Conservation (phyloP, 768 basidiomycete species). For the Butyriboletus loyo region DNA sequence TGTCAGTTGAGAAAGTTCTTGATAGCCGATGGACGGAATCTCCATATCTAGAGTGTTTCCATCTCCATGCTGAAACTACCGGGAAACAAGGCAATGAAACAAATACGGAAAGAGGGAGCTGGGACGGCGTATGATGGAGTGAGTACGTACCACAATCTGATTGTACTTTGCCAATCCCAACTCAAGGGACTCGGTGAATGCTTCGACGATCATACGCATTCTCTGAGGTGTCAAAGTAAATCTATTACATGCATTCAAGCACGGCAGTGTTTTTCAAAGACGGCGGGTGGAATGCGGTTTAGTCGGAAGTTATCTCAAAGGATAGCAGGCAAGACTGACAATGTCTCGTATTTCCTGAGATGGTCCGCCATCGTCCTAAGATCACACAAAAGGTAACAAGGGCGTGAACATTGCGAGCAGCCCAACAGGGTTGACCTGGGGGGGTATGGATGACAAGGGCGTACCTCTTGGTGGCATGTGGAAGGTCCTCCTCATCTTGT, state of each 20-base stretch:
- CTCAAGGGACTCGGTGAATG: conserved; percentile 91
- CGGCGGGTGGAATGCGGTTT: not conserved
- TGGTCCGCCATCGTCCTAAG: conserved; percentile 90
- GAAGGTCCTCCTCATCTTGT: conserved; percentile 82
- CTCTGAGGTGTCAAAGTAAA: conserved; percentile 86
- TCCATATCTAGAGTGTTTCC: not conserved
- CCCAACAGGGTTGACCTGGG: not conserved
- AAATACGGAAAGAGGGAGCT: not conserved
- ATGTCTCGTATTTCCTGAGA: conserved; percentile 82
- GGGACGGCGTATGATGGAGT: not conserved
- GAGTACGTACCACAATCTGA: conserved; percentile 81
- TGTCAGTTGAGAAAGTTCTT: not conserved
- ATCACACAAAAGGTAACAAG: not conserved
- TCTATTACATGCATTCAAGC: conserved; percentile 34
- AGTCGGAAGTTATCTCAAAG: not conserved
- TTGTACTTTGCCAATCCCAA: conserved; percentile 76
- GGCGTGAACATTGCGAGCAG: conserved; percentile 1
- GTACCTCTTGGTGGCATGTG: conserved; percentile 92
- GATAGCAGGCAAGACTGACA: conserved; percentile 49
- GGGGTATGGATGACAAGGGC: conserved; percentile 14
- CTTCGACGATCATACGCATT: conserved; percentile 96
- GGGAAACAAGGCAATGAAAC: conserved; percentile 3
- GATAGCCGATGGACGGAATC: not conserved
- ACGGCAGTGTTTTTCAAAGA: not conserved
- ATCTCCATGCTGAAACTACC: not conserved